A percentile compares a stretch with the other conserved stretches of the same genome.
These are phyloP conservation scores for Yamadazyma trypodendri DNA, from an alignment of 1,139 yeast genomes.

Conservation along the genomic window DNA sequence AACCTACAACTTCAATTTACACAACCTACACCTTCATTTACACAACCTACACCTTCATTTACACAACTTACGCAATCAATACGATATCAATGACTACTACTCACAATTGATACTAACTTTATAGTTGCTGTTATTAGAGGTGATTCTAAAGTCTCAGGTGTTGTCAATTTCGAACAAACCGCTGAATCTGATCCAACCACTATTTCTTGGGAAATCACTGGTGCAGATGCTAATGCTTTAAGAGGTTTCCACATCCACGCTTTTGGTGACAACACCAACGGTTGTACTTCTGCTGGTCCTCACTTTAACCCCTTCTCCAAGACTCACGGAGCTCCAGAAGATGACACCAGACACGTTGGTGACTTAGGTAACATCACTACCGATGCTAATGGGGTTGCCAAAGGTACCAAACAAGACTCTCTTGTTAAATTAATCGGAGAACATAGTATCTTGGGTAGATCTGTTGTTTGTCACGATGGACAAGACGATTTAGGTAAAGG, in stretches of 20 bases:
- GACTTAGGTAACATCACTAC: slow-evolving; percentile 93
- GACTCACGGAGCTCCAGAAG: slow-evolving; percentile 94
- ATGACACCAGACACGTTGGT: slow-evolving; percentile 90
- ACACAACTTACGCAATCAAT: too few species aligned
- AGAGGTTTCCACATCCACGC: slow-evolving; percentile 98
- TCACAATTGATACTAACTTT: slow-evolving; percentile 10
- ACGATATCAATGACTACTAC: too few species aligned
- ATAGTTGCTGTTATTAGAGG: slow-evolving; percentile 95
- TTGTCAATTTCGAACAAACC: slow-evolving; percentile 80
- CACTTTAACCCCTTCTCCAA: slow-evolving; percentile 94
- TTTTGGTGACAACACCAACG: slow-evolving; percentile 98
- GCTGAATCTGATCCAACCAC: slow-evolving; percentile 80
- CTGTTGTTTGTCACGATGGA: slow-evolving; percentile 94
- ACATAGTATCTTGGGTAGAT: slow-evolving; percentile 88
- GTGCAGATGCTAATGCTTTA: slow-evolving; percentile 81
- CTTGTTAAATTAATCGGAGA: slow-evolving; percentile 80
- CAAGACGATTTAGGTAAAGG: slow-evolving; percentile 96
- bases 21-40: too few species aligned
- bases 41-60: too few species aligned
- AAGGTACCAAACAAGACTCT: slow-evolving; percentile 78
- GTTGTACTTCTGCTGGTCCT: slow-evolving; percentile 98
- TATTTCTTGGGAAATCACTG: slow-evolving; percentile 81
- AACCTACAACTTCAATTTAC: too few species aligned
- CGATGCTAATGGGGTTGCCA: slow-evolving; percentile 83
- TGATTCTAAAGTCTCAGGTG: slow-evolving; percentile 83